Conservation (phyloP, 768 basidiomycete species). For the Cystobasidium ongulense region DNA sequence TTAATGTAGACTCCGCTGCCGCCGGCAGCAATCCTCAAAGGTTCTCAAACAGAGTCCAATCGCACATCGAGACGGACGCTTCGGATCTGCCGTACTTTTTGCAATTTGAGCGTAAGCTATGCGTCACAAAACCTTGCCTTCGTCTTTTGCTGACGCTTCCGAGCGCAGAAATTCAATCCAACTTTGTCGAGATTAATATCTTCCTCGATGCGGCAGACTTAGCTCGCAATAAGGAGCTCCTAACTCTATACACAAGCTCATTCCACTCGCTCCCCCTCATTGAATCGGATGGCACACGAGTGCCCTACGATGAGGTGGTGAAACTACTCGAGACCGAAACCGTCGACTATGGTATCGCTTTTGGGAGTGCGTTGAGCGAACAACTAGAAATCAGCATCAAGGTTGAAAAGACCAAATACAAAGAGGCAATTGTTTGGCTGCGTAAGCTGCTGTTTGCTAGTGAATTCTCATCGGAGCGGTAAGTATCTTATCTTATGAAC, state of each 20-base stretch:
- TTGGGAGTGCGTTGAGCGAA: slow-evolving; percentile 67
- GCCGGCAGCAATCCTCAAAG: slow-evolving; percentile 40
- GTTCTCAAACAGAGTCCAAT: slow-evolving; percentile 49
- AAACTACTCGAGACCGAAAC: slow-evolving; percentile 84
- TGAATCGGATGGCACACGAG: slow-evolving; percentile 57
- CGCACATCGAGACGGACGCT: slow-evolving; percentile 63
- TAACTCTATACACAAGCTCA: slow-evolving; percentile 63
- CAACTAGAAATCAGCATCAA: slow-evolving; percentile 66
- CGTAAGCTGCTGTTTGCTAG: slow-evolving; percentile 68
- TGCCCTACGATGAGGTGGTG: slow-evolving; percentile 82
- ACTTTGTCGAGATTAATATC: slow-evolving; percentile 75
- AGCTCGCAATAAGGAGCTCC: slow-evolving; percentile 61
- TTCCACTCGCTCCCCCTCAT: slow-evolving; percentile 84
- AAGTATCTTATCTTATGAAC: slow-evolving; percentile 31
- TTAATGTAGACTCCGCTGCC: slow-evolving; percentile 61
- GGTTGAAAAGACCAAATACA: slow-evolving; percentile 73
- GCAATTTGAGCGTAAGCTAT: slow-evolving; percentile 62
- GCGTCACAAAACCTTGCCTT: not conserved
- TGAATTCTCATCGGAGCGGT: slow-evolving; percentile 73
- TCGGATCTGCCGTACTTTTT: slow-evolving; percentile 71
- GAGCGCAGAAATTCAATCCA: slow-evolving; percentile 56
- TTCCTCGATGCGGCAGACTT: slow-evolving; percentile 68
- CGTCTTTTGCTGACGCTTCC: not conserved
- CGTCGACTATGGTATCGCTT: slow-evolving; percentile 67
- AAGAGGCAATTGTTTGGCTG: slow-evolving; percentile 74